A percentile compares a stretch with the other conserved stretches of the same genome.
These are phyloP conservation scores for Saccharum spontaneum DNA, from an alignment of 176 grass and related monocot species.

Conservation along the genomic window DNA sequence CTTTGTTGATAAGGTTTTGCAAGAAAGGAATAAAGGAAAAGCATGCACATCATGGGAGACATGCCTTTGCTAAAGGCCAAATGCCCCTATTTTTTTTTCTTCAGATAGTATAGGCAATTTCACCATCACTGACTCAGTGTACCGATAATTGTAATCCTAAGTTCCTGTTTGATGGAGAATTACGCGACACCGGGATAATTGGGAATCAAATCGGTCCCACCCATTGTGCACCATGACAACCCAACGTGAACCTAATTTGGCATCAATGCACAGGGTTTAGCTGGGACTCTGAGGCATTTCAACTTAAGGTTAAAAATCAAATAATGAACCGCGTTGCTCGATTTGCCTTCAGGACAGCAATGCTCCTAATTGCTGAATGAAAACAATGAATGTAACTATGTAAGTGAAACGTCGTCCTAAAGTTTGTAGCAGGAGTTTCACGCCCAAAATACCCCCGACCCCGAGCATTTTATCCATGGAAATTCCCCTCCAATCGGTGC, in stretches of 20 bases:
- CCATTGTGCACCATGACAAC: not conserved
- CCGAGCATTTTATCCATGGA: not conserved
- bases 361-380: not conserved
- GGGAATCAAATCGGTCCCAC: not conserved
- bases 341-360: not conserved
- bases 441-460: not conserved
- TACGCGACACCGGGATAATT: not conserved
- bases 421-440: not conserved
- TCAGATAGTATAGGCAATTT: not conserved
- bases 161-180: not conserved
- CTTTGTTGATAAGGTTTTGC: slow-evolving; percentile 5
- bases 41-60: not conserved
- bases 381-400: not conserved
- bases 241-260: not conserved
- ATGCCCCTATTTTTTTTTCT: not conserved
- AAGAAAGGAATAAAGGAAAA: slow-evolving; percentile 49
- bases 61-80: not conserved
- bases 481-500: not conserved
- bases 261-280: not conserved
- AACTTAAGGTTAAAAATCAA: not conserved
- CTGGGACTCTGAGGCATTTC: not conserved
- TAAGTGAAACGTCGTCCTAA: not conserved
- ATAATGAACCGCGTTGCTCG: not conserved
- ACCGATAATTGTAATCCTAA: not conserved
- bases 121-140: not conserved